Evolutionary conservation across 2,329 filamentous ascomycete species (phyloP).

Genomic region (Botrytis porri): DNA sequence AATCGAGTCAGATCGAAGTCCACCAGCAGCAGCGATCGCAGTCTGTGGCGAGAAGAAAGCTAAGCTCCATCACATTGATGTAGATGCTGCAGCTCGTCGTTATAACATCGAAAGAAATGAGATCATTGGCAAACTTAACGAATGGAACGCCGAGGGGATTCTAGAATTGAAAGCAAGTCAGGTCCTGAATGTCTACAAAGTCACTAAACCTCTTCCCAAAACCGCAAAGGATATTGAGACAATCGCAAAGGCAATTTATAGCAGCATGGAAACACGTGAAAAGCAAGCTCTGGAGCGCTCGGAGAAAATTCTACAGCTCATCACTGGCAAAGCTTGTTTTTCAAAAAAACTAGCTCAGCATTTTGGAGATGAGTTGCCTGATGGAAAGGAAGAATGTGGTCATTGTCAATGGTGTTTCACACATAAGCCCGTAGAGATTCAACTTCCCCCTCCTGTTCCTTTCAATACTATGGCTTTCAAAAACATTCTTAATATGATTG

Average conservation of each 20-base stretch:
- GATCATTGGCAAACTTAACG: constrained; percentile 53
- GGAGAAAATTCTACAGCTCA: constrained; percentile 49
- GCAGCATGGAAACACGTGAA: constrained; percentile 51
- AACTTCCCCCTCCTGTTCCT: constrained; percentile 40
- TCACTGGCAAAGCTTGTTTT: constrained; percentile 53
- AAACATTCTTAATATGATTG: constrained; percentile 44
- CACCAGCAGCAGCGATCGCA: constrained; percentile 46
- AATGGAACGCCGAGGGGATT: constrained; percentile 48
- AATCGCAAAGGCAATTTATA: constrained; percentile 48
- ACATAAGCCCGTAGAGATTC: constrained; percentile 41
- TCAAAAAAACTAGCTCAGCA: constrained; percentile 51
- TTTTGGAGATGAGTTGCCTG: constrained; percentile 53
- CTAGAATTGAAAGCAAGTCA: constrained; percentile 53
- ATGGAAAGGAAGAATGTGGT: constrained; percentile 47
- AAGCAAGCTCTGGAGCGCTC: constrained; percentile 51
- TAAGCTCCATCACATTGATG: constrained; percentile 48
- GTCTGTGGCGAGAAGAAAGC: constrained; percentile 41
- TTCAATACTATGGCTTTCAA: constrained; percentile 44
- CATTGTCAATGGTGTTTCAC: constrained; percentile 53
- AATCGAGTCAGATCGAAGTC: constrained; percentile 41
- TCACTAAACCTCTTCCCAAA: constrained; percentile 48
- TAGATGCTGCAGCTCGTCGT: constrained; percentile 41
- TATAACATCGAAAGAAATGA: constrained; percentile 44
- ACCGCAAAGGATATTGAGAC: constrained; percentile 43
- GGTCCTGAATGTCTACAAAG: constrained; percentile 52